Evolutionary conservation across 2,329 filamentous ascomycete genomes (phyloP), one percentile per base, ranked within the genome.

Genomic region (Akanthomyces uredinophilus): DNA sequence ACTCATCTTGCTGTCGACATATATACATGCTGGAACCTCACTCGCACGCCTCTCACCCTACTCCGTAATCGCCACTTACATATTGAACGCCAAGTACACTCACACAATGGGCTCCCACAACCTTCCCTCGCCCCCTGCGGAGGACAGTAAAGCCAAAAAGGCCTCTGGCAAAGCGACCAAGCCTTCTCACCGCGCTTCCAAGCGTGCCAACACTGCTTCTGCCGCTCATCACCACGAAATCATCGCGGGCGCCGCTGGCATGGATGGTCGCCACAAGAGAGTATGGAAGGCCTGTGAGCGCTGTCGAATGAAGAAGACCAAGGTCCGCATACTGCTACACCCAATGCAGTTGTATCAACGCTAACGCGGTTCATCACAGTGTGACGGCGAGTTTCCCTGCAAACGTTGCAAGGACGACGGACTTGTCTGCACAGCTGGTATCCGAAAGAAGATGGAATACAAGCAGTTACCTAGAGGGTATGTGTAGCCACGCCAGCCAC

Each of bases 221-320:
- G 69, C 70, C 32, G 66, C 70, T 47, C 74, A 73, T 63, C 74
- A 76, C 63, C 75, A 78, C 59, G 74, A 77, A 57, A 72, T 75
- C 63, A 62, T 72, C 49, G 64, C 70, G 47, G 69, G 74, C 60
- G 68, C 66, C 51, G 65, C 68, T 61, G 74, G 74, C 46, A 75
- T 81, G 66, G 84, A 87, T 66, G 81, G 79, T 53, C 78, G 84
- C 65, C 83, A 87, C 69, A 87, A 87, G 76, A 77, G 85, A 66
- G 84, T 87, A 60, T 87, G 84, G 84, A 87, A 87, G 71, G 85
- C 85, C 20, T 88, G 85, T 66, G 84, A 87, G 73, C 77, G 85
- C 66, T 88, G 85, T 77, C 77, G 85, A 66, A 87, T 87, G 83
- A 88, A 87, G 79, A 88, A 88, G 78, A 88, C 85, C 60, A 87